phyloP scores from a whole-genome alignment of 2,329 filamentous ascomycete genomes.

The Fusarium sp. region DNA sequence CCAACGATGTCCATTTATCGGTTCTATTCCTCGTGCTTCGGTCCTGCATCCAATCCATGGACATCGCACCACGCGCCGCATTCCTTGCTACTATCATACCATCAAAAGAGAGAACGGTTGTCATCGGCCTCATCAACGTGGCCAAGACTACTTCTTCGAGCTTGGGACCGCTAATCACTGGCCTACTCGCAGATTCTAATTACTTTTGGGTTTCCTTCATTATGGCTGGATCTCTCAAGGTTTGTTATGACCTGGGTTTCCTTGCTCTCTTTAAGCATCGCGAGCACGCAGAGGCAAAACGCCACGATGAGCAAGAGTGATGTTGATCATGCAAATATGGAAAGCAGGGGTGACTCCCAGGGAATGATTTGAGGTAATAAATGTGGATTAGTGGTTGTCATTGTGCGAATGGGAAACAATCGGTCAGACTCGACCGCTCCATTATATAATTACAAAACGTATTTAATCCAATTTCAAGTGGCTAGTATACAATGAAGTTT shows the following conservation, averaged over 20 bases:
- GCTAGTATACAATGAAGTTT: fast-evolving
- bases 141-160: constrained; percentile 75
- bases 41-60: constrained; percentile 75
- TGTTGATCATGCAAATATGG: background rate
- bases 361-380: too few relatives aligned
- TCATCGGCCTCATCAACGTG: constrained; percentile 78
- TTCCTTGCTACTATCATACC: constrained; percentile 76
- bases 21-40: constrained; percentile 73
- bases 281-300: constrained; percentile 27
- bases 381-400: too few relatives aligned
- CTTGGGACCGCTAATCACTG: constrained; percentile 73
- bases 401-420: background rate
- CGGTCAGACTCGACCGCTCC: background rate
- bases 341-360: too few relatives aligned
- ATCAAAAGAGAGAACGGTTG: constrained; percentile 75
- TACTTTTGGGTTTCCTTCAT: constrained; percentile 74
- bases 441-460: background rate
- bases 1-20: constrained; percentile 65
- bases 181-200: constrained; percentile 68
- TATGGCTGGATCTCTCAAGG: constrained; percentile 73
- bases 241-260: constrained; percentile 70
- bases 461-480: too few relatives aligned
- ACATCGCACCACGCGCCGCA: constrained; percentile 76
- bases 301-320: background rate
- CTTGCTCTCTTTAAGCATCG: constrained; percentile 54